These are phyloP conservation scores for Carallia pectinifolia DNA, from an alignment of 345 rosid genomes.

Conservation along the genomic window DNA sequence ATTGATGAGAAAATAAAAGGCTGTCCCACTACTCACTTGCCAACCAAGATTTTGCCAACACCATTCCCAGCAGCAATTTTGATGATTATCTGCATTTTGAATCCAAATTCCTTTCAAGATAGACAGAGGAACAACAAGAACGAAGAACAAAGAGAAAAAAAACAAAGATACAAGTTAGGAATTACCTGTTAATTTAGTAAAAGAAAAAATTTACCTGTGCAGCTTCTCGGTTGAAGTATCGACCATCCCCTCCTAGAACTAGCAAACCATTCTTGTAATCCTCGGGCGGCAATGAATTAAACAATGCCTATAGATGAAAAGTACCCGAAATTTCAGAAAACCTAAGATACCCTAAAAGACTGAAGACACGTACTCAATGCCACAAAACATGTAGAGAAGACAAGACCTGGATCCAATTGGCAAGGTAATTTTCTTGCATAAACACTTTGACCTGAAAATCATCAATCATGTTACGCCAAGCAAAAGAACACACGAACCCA, in stretches of 20 bases:
- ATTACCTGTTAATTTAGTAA: neutral
- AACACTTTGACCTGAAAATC: conserved; percentile 75
- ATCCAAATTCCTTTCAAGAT: conserved; percentile 13
- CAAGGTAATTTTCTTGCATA: conserved; percentile 79
- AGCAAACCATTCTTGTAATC: conserved; percentile 72
- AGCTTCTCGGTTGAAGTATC: conserved; percentile 87
- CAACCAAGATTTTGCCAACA: conserved; percentile 76
- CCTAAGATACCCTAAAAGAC: neutral
- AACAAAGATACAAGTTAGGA: neutral
- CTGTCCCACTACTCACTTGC: conserved; percentile 52
- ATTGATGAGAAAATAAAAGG: neutral
- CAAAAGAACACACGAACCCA: neutral
- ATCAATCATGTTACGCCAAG: neutral
- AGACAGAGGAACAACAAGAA: conserved; percentile 3
- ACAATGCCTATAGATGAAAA: conserved; percentile 58
- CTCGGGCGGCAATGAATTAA: conserved; percentile 74
- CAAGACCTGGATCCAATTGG: conserved; percentile 93
- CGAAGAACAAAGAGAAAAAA: neutral
- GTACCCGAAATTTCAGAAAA: conserved; percentile 1
- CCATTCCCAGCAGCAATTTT: conserved; percentile 97
- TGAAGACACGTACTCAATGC: conserved; percentile 2
- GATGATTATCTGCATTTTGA: conserved; percentile 63
- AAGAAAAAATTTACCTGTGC: conserved; percentile 54
- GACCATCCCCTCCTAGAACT: conserved; percentile 96
- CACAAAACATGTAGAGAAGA: neutral